Evolutionary conservation across 2,329 filamentous ascomycete genomes (phyloP).

Genomic region (Penicillium sp.): DNA sequence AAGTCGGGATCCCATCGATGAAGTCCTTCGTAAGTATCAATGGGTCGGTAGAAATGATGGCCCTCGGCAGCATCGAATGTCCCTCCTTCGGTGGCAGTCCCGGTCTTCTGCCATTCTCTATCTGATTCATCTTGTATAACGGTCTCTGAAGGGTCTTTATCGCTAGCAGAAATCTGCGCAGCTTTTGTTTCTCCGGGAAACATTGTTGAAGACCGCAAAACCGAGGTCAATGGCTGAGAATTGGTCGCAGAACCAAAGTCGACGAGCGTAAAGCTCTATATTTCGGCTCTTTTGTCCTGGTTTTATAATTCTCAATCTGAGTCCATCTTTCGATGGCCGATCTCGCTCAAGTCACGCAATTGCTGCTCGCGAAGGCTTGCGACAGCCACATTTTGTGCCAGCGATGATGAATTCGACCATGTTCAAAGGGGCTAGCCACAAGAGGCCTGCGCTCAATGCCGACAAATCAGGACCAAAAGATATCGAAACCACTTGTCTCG

Average conservation of each 20-base stretch:
- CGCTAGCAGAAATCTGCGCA: background rate
- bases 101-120: background rate
- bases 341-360: background rate
- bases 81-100: background rate
- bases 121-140: background rate
- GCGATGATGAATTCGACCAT: background rate
- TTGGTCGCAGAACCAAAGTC: background rate
- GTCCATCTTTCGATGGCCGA: background rate
- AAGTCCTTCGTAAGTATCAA: constrained; percentile 43
- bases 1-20: constrained; percentile 46
- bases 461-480: background rate
- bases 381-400: constrained; percentile 1
- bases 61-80: background rate
- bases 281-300: fast-evolving
- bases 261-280: background rate
- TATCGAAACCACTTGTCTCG: background rate
- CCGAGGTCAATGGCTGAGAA: background rate
- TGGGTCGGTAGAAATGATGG: constrained; percentile 2
- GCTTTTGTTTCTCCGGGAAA: background rate
- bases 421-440: background rate
- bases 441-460: background rate
- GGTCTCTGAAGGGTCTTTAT: background rate
- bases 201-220: background rate
- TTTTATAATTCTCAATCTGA: background rate
- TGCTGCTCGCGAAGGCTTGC: background rate